Percentiles rank a stretch among this genome's conserved stretches.
Conservation (phyloP, 2,329 filamentous ascomycete species). For the Zopfia rhizophila region DNA sequence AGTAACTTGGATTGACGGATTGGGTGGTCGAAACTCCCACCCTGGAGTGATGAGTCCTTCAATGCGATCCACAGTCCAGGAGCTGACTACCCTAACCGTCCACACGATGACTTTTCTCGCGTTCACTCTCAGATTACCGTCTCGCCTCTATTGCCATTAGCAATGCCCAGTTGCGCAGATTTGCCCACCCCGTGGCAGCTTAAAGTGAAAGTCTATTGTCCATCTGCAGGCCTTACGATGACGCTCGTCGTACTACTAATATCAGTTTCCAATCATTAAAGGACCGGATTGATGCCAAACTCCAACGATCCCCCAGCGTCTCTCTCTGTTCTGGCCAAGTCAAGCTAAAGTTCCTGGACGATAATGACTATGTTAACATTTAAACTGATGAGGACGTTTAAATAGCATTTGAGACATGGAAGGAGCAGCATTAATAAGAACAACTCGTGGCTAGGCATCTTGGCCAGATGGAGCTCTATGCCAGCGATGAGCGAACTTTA, state of each 20-base stretch:
- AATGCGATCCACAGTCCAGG: too few species aligned
- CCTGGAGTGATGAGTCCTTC: too few species aligned
- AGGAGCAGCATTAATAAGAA: conserved; percentile 71
- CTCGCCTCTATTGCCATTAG: too few species aligned
- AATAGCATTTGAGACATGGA: conserved; percentile 90
- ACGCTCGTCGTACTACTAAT: conserved; percentile 89
- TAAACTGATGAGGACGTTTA: conserved; percentile 93
- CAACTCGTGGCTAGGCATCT: conserved; percentile 69
- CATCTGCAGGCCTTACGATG: conserved; percentile 82
- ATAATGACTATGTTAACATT: conserved; percentile 88
- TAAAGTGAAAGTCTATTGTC: conserved; percentile 88
- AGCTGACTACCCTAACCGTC: too few species aligned
- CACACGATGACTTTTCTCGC: too few species aligned
- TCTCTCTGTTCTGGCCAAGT: conserved; percentile 81
- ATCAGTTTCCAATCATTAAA: conserved; percentile 92
- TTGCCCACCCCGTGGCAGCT: too few species aligned
- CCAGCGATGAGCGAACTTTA: too few species aligned
- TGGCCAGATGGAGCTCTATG: conserved; percentile 79
- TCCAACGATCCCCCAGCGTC: conserved; percentile 81
- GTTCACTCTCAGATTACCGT: too few species aligned
- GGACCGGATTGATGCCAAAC: conserved; percentile 90
- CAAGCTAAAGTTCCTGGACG: conserved; percentile 85
- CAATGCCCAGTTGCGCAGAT: too few species aligned
- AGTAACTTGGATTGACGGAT: too few species aligned
- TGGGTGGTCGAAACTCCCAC: too few species aligned